Evolutionary conservation across 2,329 filamentous ascomycete genomes (phyloP).

Genomic region (Zasmidium angulare): DNA sequence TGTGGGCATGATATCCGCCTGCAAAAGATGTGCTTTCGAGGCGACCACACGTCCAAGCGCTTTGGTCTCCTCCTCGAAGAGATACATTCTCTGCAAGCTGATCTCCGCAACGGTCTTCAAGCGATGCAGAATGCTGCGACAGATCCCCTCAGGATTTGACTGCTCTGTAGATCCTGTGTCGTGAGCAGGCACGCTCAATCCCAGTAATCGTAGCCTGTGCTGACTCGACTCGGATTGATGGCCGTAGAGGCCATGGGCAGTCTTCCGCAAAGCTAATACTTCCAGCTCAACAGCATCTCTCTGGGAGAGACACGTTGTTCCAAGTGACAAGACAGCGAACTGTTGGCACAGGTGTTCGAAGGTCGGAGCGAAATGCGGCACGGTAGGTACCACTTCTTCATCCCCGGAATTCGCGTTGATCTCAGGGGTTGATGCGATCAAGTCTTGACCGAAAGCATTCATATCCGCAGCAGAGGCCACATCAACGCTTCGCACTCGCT

Average conservation of each 20-base stretch:
- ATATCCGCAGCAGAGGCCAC: constrained; percentile 14
- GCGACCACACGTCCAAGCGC: constrained; percentile 39
- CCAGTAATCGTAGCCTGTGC: constrained; percentile 10
- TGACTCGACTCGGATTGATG: neutral
- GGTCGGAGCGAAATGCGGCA: constrained; percentile 46
- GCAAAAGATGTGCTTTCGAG: constrained; percentile 36
- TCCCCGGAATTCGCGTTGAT: constrained; percentile 6
- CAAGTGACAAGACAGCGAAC: constrained; percentile 14
- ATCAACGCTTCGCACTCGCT: constrained; percentile 22
- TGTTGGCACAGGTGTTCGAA: constrained; percentile 49
- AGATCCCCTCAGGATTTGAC: neutral
- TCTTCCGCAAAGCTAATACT: constrained; percentile 14
- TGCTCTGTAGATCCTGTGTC: neutral
- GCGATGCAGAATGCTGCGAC: constrained; percentile 4
- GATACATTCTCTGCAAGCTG: constrained; percentile 39
- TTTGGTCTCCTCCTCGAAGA: constrained; percentile 42
- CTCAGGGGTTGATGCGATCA: constrained; percentile 13
- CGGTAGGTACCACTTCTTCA: constrained; percentile 3
- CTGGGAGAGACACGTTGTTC: neutral
- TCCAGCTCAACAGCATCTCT: constrained; percentile 15
- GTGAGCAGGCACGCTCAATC: neutral
- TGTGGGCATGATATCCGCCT: constrained; percentile 30
- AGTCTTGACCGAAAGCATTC: constrained; percentile 16
- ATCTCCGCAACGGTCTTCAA: constrained; percentile 30
- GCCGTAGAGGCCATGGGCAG: constrained; percentile 1